Conservation (phyloP, 1,139 yeast species). For the Suhomyces coccinellae region DNA sequence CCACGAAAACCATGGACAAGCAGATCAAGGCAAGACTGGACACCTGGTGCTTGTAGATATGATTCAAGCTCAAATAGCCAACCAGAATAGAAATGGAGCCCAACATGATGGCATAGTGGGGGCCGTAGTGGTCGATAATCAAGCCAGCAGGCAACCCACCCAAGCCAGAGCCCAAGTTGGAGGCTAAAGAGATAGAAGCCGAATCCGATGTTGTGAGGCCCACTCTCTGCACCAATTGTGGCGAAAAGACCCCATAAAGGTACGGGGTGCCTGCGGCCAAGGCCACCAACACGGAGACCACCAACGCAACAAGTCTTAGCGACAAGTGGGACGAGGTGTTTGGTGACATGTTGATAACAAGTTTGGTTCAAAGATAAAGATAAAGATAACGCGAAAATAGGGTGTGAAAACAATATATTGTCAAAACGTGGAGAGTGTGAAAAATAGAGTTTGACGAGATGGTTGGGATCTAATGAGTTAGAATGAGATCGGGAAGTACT, state of each 20-base stretch:
- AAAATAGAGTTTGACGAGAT: too few species aligned
- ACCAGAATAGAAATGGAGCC: conserved; percentile 54
- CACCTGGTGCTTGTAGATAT: conserved; percentile 27
- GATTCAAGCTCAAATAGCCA: conserved; percentile 39
- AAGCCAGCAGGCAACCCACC: conserved; percentile 74
- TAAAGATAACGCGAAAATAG: not conserved
- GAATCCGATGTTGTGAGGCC: conserved; percentile 60
- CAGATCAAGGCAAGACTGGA: conserved; percentile 32
- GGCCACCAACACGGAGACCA: conserved; percentile 35
- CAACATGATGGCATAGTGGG: conserved; percentile 49
- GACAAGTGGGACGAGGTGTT: conserved; percentile 11
- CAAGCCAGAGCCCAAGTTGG: conserved; percentile 62
- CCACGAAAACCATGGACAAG: conserved; percentile 48
- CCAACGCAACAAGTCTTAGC: conserved; percentile 16
- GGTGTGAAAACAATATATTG: not conserved
- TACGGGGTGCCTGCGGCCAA: conserved; percentile 69
- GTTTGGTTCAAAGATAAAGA: not conserved
- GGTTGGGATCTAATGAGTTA: too few species aligned
- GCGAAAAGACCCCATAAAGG: conserved; percentile 69
- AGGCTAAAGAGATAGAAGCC: conserved; percentile 61
- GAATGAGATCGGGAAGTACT: too few species aligned
- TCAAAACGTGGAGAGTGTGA: too few species aligned
- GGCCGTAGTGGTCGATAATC: conserved; percentile 60
- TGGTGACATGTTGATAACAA: not conserved
- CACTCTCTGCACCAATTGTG: conserved; percentile 60